These are phyloP conservation scores for Cystobasidium sp. DNA, from an alignment of 1,284 basidiomycete species.

Conservation along the genomic window DNA sequence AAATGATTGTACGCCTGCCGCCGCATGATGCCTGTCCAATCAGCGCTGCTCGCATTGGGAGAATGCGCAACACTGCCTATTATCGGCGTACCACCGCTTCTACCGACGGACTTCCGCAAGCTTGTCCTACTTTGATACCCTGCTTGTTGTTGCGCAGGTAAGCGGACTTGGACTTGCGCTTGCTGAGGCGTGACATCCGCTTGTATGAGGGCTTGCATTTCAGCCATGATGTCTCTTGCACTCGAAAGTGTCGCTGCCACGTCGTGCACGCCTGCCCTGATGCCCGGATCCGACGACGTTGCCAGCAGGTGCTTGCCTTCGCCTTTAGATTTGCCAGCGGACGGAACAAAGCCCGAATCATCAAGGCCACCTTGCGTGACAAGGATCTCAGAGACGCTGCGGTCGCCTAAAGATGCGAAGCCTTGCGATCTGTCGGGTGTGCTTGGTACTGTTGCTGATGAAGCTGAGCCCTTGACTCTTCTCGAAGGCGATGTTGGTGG, in stretches of 20 bases:
- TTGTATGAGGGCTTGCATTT: constrained; percentile 35
- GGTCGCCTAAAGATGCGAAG: not conserved
- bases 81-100: not conserved
- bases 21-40: not conserved
- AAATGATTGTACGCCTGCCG: not conserved
- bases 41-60: not conserved
- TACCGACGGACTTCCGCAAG: constrained; percentile 5
- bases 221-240: constrained; percentile 20
- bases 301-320: not conserved
- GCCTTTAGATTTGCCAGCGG: constrained; percentile 2
- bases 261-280: not conserved
- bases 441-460: not conserved
- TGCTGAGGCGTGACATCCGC: constrained; percentile 25
- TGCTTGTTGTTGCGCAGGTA: constrained; percentile 31
- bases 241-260: not conserved
- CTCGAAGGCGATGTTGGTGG: constrained; percentile 9
- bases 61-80: not conserved
- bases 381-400: not conserved
- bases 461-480: not conserved
- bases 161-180: constrained; percentile 15
- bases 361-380: not conserved
- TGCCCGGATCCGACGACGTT: not conserved
- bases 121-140: constrained; percentile 9
- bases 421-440: constrained; percentile 3
- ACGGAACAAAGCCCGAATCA: constrained; percentile 24